These are phyloP conservation scores for Neophaeococcomyces aloes DNA, from an alignment of 2,329 filamentous ascomycete species.

Conservation along the genomic window DNA sequence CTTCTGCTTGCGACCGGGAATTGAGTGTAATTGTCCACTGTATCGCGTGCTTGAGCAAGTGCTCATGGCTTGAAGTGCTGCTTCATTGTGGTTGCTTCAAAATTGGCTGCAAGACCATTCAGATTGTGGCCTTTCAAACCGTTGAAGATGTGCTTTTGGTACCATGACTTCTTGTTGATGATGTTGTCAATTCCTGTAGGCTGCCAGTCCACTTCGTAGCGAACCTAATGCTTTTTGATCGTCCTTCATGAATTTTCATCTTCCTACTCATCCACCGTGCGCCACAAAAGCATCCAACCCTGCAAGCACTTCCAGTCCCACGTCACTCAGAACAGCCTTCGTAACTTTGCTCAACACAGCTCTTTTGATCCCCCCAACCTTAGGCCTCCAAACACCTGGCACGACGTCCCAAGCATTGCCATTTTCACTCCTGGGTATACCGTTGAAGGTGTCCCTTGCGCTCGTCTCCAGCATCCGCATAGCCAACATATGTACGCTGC, in stretches of 20 bases:
- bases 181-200: no score
- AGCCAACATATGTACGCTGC: conserved; percentile 49
- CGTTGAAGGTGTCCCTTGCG: conserved; percentile 60
- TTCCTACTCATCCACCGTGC: background rate
- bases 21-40: no score
- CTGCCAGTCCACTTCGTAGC: no score
- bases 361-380: conserved; percentile 71
- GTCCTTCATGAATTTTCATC: background rate
- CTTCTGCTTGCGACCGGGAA: no score
- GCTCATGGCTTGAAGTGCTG: no score
- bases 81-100: no score
- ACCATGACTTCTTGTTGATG: no score
- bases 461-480: conserved; percentile 66
- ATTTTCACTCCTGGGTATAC: conserved; percentile 41
- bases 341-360: conserved; percentile 63
- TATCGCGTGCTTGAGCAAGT: no score
- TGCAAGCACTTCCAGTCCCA: conserved; percentile 76
- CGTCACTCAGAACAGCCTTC: conserved; percentile 65
- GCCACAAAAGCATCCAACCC: conserved; percentile 58
- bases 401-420: conserved; percentile 48
- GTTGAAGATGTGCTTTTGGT: no score
- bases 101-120: no score
- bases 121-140: no score
- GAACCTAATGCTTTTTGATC: no score
- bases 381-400: conserved; percentile 71